Evolutionary conservation across 306 rosid genomes (phyloP), one percentile per base, ranked within the genome.

Genomic region (Cucurbita moschata): DNA sequence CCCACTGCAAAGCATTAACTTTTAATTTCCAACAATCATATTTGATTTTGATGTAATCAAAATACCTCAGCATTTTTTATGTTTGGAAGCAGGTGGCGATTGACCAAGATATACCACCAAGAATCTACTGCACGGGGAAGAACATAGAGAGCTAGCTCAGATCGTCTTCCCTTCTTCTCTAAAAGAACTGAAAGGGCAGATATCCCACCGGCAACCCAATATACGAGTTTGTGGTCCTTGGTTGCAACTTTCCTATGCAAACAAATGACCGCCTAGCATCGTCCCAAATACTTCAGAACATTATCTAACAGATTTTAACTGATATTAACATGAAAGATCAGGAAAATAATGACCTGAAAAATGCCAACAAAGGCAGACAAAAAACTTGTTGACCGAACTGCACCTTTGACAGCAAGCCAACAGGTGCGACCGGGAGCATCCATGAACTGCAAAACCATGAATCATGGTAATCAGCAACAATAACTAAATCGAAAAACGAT

Each of bases 111-210:
- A 83, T 83, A 85, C 98, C 98, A 93, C 82, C 89, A 81, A 38
- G 98, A 93, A 63, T 87, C 98, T 79, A 83, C 98, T 9, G 98
- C 90, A 60, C 97, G 86, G 46, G 98, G 98, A 85, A 93, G 97
- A 85, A 93, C 98, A 82, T 93, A 93, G 39, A 90, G 78, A 77
- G 98, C 98, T 82, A 90, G 97, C 82, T 93, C 98, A 71, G 92
- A 86, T 46, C 98, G 94, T 87, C 92, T 88, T 38, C 87, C 83
- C 77, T 93, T 93, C 82, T 88, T 93, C 89, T 93, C 98, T 84
- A 93, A 75, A 73, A 89, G 75, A 58, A 90, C 97, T 16, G 98
- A 94, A 57, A 94, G 88, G 53, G 96, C 97, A 70, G 98, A 74
- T 60, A 89, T 10, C 52, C 90, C 96, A 21, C 96, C 98, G 15